Evolutionary conservation across 2,329 filamentous ascomycete genomes (phyloP).

Genomic region (Scedosporium aurantiacum): DNA sequence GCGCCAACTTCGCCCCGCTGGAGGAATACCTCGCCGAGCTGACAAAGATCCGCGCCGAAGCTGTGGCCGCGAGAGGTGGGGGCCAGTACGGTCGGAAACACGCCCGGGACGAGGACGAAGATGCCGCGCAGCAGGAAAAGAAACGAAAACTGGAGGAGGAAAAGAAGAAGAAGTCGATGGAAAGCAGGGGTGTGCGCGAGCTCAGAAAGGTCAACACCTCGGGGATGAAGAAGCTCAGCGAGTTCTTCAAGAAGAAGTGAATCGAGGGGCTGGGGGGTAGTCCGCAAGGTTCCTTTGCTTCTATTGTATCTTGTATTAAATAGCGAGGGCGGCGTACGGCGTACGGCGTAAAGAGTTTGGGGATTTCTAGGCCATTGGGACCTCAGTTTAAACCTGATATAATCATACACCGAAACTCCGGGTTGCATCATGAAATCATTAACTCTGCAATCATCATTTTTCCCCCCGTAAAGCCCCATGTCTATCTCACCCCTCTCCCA

Average conservation of each 20-base stretch:
- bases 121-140: slow-evolving; percentile 60
- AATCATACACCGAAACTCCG: neutral
- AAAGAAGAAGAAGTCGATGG: slow-evolving; percentile 65
- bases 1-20: slow-evolving; percentile 58
- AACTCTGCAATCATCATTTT: neutral
- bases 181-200: slow-evolving; percentile 66
- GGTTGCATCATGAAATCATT: neutral
- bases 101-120: slow-evolving; percentile 53
- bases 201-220: slow-evolving; percentile 81
- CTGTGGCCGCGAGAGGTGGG: slow-evolving; percentile 54
- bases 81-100: slow-evolving; percentile 64
- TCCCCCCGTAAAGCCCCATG: neutral
- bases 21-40: slow-evolving; percentile 59
- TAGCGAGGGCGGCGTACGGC: neutral
- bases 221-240: slow-evolving; percentile 95
- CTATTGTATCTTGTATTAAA: neutral
- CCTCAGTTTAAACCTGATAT: neutral
- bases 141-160: slow-evolving; percentile 80
- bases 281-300: too few species aligned
- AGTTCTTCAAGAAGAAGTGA: slow-evolving; percentile 72
- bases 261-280: too few species aligned
- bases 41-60: slow-evolving; percentile 58
- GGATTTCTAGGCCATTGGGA: neutral
- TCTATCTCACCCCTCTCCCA: neutral
- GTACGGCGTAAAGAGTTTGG: neutral